Base-by-base conservation (phyloP, 1,139 yeast genomes). In the Starmera stellimalicola region DNA sequence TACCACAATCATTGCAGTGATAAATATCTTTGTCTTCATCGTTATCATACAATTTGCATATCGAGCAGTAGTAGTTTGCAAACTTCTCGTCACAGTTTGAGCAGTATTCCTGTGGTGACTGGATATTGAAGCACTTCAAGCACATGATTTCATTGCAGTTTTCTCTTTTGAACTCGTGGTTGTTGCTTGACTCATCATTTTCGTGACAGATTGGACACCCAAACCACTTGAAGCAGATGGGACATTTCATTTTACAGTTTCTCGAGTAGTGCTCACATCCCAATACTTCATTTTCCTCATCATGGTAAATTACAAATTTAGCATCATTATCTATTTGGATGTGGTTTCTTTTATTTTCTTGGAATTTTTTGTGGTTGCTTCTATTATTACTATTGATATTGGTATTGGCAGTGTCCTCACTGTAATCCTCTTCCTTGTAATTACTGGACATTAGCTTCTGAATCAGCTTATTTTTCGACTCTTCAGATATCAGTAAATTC, bases 1-100 rank as follows among this genome's bases (percentile, higher is more conserved):
- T 84, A 0, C 95, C 95, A 62, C 97, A 88, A 46, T 79, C 82
- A 44, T 77, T 83, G 55, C 97, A 88, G 53, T 88, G 97, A 53
- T 87, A 88, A 18, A 88, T 87, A 41, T 80, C 80, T 51, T 85
- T 85, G 29, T 68, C 62, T 12, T 77, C 70, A 50, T 85, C 95
- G 51, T 85, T 81, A 51, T 84, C 95, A 65, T 82, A 88, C 25
- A 88, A 65, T 39, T 77, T 77, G 60, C 97, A 88, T 33, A 65
- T 72, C 11, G 62, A 63, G 55, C 97, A 88, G 52, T 73, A 84
- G 53, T 88, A 87, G 37, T 70, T 64, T 15, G 95, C 87, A 52
- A 87, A 64, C 35, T 71, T 73, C 31, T 58, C 62, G 32, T 70
- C 74, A 59, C 97, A 87, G 33, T 53, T 66, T 26, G 67, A 62